A percentile compares a stretch with the other conserved stretches of the same genome.
phyloP scores from a whole-genome alignment of 176 grass and related monocot species.

The Chrysopogon serrulatus region DNA sequence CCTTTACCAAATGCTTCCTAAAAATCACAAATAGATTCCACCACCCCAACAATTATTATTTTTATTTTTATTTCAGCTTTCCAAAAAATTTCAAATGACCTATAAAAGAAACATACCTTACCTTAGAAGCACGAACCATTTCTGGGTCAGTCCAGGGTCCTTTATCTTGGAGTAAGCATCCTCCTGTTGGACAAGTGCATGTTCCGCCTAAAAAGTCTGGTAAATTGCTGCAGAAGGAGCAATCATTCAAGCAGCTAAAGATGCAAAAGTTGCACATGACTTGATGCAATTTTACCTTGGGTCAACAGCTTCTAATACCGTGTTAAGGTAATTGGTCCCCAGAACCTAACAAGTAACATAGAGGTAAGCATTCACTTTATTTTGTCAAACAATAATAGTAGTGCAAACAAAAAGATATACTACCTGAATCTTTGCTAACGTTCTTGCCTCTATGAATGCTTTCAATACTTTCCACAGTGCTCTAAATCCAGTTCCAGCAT shows the following conservation, averaged over 20 bases:
- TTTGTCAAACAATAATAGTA: conserved; percentile 20
- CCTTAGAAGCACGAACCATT: conserved; percentile 56
- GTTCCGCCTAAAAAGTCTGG: conserved; percentile 80
- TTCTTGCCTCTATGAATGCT: conserved; percentile 79
- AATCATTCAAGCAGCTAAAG: conserved; percentile 20
- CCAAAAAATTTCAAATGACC: conserved; percentile 11
- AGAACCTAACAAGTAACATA: conserved; percentile 55
- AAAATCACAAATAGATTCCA: conserved; percentile 16
- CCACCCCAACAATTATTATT: conserved; percentile 15
- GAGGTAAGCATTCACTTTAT: conserved; percentile 19
- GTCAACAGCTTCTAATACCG: conserved; percentile 73
- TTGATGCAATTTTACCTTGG: conserved; percentile 56
- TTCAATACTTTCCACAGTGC: conserved; percentile 81
- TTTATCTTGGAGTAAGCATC: conserved; percentile 87
- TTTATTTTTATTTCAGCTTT: not conserved
- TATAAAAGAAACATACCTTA: conserved; percentile 37
- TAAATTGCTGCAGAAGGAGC: conserved; percentile 72
- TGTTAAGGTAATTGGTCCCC: conserved; percentile 59
- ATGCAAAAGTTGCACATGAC: conserved; percentile 1
- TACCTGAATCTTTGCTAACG: conserved; percentile 89
- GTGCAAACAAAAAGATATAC: not conserved
- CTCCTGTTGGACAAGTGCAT: conserved; percentile 68
- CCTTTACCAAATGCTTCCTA: conserved; percentile 53
- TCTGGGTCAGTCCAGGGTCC: conserved; percentile 73
- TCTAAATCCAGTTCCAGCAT: conserved; percentile 96